Conservation (phyloP, 768 basidiomycete species). For the Serendipita vermifera region DNA sequence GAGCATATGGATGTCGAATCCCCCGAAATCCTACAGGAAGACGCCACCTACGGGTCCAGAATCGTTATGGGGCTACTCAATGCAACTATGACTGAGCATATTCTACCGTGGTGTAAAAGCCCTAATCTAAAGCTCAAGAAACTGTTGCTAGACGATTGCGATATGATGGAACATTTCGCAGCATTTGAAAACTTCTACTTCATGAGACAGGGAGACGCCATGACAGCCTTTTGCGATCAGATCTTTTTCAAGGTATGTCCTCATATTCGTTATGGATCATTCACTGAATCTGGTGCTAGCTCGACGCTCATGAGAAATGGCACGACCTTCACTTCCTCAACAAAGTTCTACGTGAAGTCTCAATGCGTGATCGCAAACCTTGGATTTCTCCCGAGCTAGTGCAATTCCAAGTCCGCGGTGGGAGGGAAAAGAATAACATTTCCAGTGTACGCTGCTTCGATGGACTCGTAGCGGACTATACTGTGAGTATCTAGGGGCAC, state of each 20-base stretch:
- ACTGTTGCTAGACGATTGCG: slow-evolving; percentile 56
- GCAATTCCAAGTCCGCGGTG: slow-evolving; percentile 53
- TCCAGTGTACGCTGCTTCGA: slow-evolving; percentile 52
- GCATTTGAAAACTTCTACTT: slow-evolving; percentile 58
- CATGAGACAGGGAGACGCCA: slow-evolving; percentile 65
- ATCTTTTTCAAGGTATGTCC: slow-evolving; percentile 54
- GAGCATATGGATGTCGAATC: too few relatives aligned
- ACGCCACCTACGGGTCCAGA: too few relatives aligned
- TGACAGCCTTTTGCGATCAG: slow-evolving; percentile 60
- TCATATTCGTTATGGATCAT: not conserved
- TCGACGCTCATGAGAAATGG: slow-evolving; percentile 62
- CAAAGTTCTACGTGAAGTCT: slow-evolving; percentile 56
- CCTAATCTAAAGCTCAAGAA: slow-evolving; percentile 40
- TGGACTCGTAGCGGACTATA: slow-evolving; percentile 62
- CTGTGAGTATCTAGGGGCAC: too few relatives aligned
- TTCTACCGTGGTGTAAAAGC: slow-evolving; percentile 42
- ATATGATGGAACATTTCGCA: slow-evolving; percentile 35
- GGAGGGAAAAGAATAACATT: slow-evolving; percentile 32
- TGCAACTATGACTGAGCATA: slow-evolving; percentile 7
- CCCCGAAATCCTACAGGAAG: too few relatives aligned
- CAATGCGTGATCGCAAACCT: slow-evolving; percentile 28
- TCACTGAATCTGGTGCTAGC: slow-evolving; percentile 31
- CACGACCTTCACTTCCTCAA: slow-evolving; percentile 76
- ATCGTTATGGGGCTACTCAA: too few relatives aligned
- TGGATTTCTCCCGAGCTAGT: slow-evolving; percentile 61